A percentile compares a stretch with the other conserved stretches of the same genome.
These are phyloP conservation scores for Naganishia antarctica DNA, from an alignment of 768 basidiomycete species.

Conservation along the genomic window DNA sequence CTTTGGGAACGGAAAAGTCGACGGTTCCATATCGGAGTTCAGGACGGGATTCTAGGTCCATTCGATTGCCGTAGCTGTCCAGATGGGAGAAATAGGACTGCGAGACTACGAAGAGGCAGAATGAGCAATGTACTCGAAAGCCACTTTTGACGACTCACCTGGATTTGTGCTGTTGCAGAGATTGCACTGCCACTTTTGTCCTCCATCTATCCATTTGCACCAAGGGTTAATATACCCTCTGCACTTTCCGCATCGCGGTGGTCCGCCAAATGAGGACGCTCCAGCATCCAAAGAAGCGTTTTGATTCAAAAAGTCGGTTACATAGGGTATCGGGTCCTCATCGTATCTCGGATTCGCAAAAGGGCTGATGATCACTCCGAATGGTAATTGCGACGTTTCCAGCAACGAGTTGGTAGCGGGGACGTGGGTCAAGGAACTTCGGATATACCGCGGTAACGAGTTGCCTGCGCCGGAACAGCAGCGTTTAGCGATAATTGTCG, in stretches of 20 bases:
- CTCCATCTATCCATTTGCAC: slow-evolving; percentile 78
- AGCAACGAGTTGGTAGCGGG: slow-evolving; percentile 75
- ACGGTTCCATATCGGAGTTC: slow-evolving; percentile 87
- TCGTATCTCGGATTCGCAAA: slow-evolving; percentile 66
- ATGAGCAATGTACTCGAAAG: background rate
- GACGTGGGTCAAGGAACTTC: slow-evolving; percentile 82
- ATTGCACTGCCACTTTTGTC: slow-evolving; percentile 86
- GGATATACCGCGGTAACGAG: slow-evolving; percentile 82
- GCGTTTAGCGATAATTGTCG: too few relatives aligned
- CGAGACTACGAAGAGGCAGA: slow-evolving; percentile 31
- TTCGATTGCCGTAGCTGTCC: slow-evolving; percentile 67
- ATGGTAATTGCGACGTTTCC: slow-evolving; percentile 73
- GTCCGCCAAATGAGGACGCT: slow-evolving; percentile 57
- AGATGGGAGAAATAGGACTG: slow-evolving; percentile 79
- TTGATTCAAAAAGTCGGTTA: slow-evolving; percentile 55
- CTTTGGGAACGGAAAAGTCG: slow-evolving; percentile 75
- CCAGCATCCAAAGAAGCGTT: slow-evolving; percentile 23
- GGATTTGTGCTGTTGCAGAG: slow-evolving; percentile 76
- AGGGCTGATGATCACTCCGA: slow-evolving; percentile 80
- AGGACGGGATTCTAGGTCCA: slow-evolving; percentile 74
- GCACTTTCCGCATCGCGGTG: slow-evolving; percentile 77
- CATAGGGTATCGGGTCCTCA: slow-evolving; percentile 73
- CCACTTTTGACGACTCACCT: slow-evolving; percentile 70
- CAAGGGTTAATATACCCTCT: slow-evolving; percentile 90
- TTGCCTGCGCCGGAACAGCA: too few relatives aligned